Conservation (phyloP, 345 rosid genomes). For the Syzygium aqueum region DNA sequence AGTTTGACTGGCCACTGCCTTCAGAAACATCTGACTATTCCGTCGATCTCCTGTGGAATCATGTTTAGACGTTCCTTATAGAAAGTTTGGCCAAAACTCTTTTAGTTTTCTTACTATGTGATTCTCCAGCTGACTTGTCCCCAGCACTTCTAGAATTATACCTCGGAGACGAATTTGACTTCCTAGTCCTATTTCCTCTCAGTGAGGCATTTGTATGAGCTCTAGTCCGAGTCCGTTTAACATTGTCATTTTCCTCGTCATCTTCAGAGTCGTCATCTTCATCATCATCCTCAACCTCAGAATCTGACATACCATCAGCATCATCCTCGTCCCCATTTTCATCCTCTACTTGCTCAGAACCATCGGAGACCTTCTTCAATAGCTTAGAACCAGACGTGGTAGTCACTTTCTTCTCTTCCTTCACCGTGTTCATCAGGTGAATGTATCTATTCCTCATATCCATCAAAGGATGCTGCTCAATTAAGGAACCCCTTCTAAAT, state of each 20-base stretch:
- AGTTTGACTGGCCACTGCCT: background rate
- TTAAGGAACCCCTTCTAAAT: conserved; percentile 61
- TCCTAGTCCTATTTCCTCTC: conserved; percentile 4
- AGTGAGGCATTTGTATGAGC: background rate
- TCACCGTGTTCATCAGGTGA: conserved; percentile 66
- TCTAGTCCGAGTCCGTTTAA: conserved; percentile 1
- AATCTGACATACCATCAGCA: conserved; percentile 6
- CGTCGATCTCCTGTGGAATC: background rate
- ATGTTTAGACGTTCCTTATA: background rate
- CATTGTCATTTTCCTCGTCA: conserved; percentile 11
- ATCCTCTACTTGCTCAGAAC: conserved; percentile 12
- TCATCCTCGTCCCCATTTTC: conserved; percentile 7
- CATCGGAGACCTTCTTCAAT: conserved; percentile 13
- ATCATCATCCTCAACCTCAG: conserved; percentile 31
- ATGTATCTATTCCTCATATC: conserved; percentile 49
- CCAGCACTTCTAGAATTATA: conserved; percentile 1
- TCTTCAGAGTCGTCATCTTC: conserved; percentile 19
- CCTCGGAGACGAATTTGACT: background rate
- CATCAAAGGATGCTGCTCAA: conserved; percentile 50
- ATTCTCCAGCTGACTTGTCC: conserved; percentile 5
- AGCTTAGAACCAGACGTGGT: conserved; percentile 24
- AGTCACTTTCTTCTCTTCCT: conserved; percentile 27
- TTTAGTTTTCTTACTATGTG: background rate
- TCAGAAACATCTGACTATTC: background rate
- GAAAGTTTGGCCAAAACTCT: background rate